phyloP scores from a whole-genome alignment of 257 asterid genomes.

The Nicotiana attenuata region DNA sequence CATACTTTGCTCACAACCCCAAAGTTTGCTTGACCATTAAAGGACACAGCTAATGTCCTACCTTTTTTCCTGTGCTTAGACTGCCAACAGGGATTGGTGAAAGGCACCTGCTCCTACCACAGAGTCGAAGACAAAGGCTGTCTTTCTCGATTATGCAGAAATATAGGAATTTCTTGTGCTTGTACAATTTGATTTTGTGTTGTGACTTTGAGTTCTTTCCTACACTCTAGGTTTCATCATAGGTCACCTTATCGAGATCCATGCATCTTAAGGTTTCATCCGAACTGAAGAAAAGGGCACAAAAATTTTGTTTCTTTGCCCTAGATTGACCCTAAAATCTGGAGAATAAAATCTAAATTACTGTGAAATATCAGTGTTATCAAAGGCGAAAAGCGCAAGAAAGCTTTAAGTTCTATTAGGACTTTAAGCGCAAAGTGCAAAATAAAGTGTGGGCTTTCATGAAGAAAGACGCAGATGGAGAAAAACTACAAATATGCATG shows the following conservation, averaged over 20 bases:
- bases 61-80: not conserved
- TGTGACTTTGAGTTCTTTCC: not conserved
- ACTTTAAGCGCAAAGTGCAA: too few relatives aligned
- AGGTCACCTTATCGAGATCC: not conserved
- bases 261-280: not conserved
- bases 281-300: not conserved
- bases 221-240: not conserved
- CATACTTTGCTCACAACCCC: not conserved
- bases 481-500: too few relatives aligned
- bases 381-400: too few relatives aligned
- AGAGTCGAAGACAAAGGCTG: not conserved
- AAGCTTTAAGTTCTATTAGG: too few relatives aligned
- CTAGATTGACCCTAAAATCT: not conserved
- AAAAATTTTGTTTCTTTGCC: not conserved
- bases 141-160: not conserved
- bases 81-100: not conserved
- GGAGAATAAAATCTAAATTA: not conserved
- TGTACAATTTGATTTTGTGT: not conserved
- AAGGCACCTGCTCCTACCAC: not conserved
- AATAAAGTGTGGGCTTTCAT: too few relatives aligned
- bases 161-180: not conserved
- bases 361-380: too few relatives aligned
- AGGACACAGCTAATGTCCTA: not conserved
- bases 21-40: not conserved
- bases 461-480: too few relatives aligned